These are phyloP conservation scores for Achaetomium macrosporum DNA, from an alignment of 2,329 filamentous ascomycete species.

Conservation along the genomic window DNA sequence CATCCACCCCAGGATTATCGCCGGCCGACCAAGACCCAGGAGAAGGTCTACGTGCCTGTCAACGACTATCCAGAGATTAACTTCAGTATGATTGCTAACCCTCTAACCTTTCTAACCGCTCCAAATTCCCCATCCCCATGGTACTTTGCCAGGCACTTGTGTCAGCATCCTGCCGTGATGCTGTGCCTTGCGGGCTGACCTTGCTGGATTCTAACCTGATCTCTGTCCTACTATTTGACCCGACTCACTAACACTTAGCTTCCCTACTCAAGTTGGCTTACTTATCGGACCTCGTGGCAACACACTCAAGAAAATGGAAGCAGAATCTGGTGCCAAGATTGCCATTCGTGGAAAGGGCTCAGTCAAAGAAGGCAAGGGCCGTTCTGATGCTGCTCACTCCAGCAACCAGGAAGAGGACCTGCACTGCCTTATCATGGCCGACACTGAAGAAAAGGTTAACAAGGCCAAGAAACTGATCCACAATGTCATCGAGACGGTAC, in stretches of 20 bases:
- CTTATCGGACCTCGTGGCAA: constrained; percentile 99
- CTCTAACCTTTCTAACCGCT: constrained; percentile 73
- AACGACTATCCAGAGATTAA: constrained; percentile 99
- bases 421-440: constrained; percentile 98
- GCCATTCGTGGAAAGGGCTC: constrained; percentile 99
- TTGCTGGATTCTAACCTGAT: constrained; percentile 32
- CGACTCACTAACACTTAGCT: constrained; percentile 85
- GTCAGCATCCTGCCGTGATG: constrained; percentile 27
- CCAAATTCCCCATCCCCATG: constrained; percentile 32
- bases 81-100: constrained; percentile 99
- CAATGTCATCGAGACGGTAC: constrained; percentile 96
- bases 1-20: constrained; percentile 97
- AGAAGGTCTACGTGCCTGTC: constrained; percentile 99
- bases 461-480: constrained; percentile 98
- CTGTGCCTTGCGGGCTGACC: constrained; percentile 28
- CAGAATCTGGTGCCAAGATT: constrained; percentile 95
- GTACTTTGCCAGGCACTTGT: constrained; percentile 41
- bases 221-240: constrained; percentile 33
- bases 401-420: constrained; percentile 99
- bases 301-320: constrained; percentile 99
- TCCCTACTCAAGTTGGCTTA: constrained; percentile 90
- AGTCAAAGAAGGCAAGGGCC: constrained; percentile 98
- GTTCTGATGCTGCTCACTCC: constrained; percentile 96
- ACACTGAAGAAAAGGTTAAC: constrained; percentile 98
- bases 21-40: constrained; percentile 98